Evolutionary conservation across 805 yeast genomes (phyloP).

Genomic region (Candida silvicultrix): DNA sequence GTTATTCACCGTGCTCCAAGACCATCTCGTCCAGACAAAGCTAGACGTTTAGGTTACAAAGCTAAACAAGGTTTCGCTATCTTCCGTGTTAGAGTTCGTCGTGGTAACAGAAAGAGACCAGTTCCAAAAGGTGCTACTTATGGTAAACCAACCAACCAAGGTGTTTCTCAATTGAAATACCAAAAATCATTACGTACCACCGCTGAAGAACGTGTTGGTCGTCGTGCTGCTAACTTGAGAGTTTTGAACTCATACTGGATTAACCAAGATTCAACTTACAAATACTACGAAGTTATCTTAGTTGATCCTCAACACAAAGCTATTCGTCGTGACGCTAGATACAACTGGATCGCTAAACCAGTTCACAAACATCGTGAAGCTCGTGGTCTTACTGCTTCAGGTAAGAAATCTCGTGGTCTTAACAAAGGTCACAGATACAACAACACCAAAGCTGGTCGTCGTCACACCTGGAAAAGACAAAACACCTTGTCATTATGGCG

Average conservation of each 20-base stretch:
- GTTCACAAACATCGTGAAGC: slow-evolving; percentile 99
- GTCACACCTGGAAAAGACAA: slow-evolving; percentile 99
- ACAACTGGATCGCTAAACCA: slow-evolving; percentile 99
- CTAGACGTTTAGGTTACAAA: slow-evolving; percentile 99
- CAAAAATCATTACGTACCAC: slow-evolving; percentile 97
- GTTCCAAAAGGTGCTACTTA: slow-evolving; percentile 99
- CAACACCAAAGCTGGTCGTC: slow-evolving; percentile 98
- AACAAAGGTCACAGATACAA: slow-evolving; percentile 99
- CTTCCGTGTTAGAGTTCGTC: slow-evolving; percentile 98
- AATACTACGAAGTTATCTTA: slow-evolving; percentile 96
- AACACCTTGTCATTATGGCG: slow-evolving; percentile 99
- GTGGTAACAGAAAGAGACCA: slow-evolving; percentile 99
- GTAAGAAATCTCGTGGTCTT: slow-evolving; percentile 99
- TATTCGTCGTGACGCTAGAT: slow-evolving; percentile 96
- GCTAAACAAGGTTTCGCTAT: slow-evolving; percentile 99
- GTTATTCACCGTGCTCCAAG: slow-evolving; percentile 98
- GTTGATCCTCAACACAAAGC: slow-evolving; percentile 98
- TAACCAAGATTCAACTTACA: slow-evolving; percentile 99
- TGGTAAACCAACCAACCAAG: slow-evolving; percentile 99
- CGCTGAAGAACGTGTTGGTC: slow-evolving; percentile 99
- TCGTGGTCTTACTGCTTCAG: slow-evolving; percentile 97
- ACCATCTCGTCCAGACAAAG: slow-evolving; percentile 99
- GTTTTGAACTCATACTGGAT: slow-evolving; percentile 99
- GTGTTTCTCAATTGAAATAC: slow-evolving; percentile 98
- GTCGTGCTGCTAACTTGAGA: slow-evolving; percentile 98